These are phyloP conservation scores for Neoscytalidium dimidiatum DNA, from an alignment of 2,329 filamentous ascomycete species.

Conservation along the genomic window DNA sequence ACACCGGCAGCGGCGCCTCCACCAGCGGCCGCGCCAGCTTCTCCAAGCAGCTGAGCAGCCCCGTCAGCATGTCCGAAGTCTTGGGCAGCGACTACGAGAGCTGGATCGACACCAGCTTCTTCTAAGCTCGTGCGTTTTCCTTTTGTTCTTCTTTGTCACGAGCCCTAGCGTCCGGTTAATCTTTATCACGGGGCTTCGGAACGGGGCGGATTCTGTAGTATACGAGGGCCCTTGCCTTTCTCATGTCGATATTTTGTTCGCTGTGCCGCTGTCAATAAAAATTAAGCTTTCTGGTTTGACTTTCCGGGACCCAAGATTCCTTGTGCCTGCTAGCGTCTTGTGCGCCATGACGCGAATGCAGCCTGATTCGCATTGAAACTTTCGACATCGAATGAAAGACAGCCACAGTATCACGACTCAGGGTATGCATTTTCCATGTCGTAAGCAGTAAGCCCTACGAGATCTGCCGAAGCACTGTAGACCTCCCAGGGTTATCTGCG, in stretches of 20 bases:
- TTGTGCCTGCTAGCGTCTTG: neutral
- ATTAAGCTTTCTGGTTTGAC: neutral
- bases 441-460: no score
- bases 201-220: neutral
- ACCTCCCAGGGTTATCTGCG: no score
- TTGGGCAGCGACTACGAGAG: constrained; percentile 4
- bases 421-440: no score
- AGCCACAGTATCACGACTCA: no score
- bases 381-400: no score
- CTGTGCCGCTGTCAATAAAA: neutral
- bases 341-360: neutral
- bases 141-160: no score
- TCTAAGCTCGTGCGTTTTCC: neutral
- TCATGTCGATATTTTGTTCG: neutral
- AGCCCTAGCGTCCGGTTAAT: no score
- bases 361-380: no score
- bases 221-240: neutral
- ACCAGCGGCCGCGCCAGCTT: constrained; percentile 36
- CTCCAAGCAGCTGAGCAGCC: constrained; percentile 24
- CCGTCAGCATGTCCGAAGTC: neutral
- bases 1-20: constrained; percentile 55
- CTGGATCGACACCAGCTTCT: constrained; percentile 12
- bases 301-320: neutral
- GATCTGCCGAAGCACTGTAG: no score
- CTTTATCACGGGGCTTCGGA: neutral